Percentiles rank a stretch among this genome's conserved stretches.
phyloP scores from a whole-genome alignment of 2,329 filamentous ascomycete genomes.

The Thelonectria olida region DNA sequence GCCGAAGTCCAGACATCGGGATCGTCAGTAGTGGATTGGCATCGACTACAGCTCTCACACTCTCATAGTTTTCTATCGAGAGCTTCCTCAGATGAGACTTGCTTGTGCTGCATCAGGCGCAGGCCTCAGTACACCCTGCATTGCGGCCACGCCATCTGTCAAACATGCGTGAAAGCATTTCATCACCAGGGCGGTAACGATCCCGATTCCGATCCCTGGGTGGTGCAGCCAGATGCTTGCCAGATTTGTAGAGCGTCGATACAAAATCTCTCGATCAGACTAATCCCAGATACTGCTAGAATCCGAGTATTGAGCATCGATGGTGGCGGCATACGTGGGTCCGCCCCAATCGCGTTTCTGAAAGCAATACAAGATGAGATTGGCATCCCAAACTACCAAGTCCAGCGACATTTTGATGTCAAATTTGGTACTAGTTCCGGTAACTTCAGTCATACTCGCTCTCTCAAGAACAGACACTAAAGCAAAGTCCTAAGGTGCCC shows the following conservation, averaged over 20 bases:
- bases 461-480: not conserved
- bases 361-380: slow-evolving; percentile 26
- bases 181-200: not conserved
- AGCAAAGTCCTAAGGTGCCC: slow-evolving; percentile 19
- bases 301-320: slow-evolving; percentile 27
- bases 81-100: slow-evolving; percentile 19
- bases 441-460: slow-evolving; percentile 6
- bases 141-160: slow-evolving; percentile 27
- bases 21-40: slow-evolving; percentile 16
- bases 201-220: slow-evolving; percentile 11
- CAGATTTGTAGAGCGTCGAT: slow-evolving; percentile 17
- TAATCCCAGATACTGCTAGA: slow-evolving; percentile 23
- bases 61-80: not conserved
- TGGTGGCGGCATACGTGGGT: slow-evolving; percentile 26
- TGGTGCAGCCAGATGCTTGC: slow-evolving; percentile 11
- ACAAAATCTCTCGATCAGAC: slow-evolving; percentile 6
- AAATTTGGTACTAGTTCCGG: slow-evolving; percentile 29
- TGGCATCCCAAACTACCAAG: slow-evolving; percentile 19
- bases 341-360: slow-evolving; percentile 23
- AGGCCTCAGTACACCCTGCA: slow-evolving; percentile 21
- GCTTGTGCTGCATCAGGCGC: slow-evolving; percentile 24
- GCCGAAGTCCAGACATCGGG: slow-evolving; percentile 16
- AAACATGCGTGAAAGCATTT: slow-evolving; percentile 24
- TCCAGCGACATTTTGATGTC: slow-evolving; percentile 29
- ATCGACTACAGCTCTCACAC: slow-evolving; percentile 9